Evolutionary conservation across 352 stramenopile genomes (phyloP), one percentile per base, ranked within the genome.

Genomic region (Phytophthora rubi): DNA sequence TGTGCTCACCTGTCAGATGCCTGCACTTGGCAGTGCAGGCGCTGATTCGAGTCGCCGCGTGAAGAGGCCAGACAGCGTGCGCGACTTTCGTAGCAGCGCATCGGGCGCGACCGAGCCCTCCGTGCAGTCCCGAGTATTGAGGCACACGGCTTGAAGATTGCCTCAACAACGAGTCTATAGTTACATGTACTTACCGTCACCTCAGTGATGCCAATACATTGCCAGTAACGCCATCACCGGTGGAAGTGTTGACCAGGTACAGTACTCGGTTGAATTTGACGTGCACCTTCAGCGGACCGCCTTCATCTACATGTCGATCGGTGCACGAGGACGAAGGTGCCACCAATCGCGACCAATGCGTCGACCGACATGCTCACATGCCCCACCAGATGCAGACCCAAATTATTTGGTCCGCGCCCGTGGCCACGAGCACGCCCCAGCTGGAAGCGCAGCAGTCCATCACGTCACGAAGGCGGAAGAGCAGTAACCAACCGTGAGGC

Each of bases 401-500:
- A 35, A 53, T 65, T 63, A 62, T 64, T 52, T 54, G 18, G 44
- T 47, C 12, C 26, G 35, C 16, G 49, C 23, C 53, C 49, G 56
- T 53, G 59, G 23, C 60, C 60, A 67, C 51, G 26, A 67, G 51
- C 28, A 9, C 7, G 26, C 6, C 23, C 39, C 63, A 70, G 63
- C 49, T 70, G 63, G 55, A 60, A 64, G 62, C 37, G 32, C 33
- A 58, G 53, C 62, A 69, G 44, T 47, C 39, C 15, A 4, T 47
- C 39, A 47, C 39, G 39, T 47, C 39, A 47, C 39, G 12, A 8
- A 47, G 37, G 10, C 32, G 44, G 28, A 18, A 56, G n/a, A 15
- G 47, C 63, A 60, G 63, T 70, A 70, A 70, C 35, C 55, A 47
- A 35, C n/a, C 45, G n/a, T 13, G n/a, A 32, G 52, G 13, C 16